A percentile compares a stretch with the other conserved stretches of the same genome.
Conservation (phyloP, 148 eudicot genomes). For the Rhododendron mucronatum region DNA sequence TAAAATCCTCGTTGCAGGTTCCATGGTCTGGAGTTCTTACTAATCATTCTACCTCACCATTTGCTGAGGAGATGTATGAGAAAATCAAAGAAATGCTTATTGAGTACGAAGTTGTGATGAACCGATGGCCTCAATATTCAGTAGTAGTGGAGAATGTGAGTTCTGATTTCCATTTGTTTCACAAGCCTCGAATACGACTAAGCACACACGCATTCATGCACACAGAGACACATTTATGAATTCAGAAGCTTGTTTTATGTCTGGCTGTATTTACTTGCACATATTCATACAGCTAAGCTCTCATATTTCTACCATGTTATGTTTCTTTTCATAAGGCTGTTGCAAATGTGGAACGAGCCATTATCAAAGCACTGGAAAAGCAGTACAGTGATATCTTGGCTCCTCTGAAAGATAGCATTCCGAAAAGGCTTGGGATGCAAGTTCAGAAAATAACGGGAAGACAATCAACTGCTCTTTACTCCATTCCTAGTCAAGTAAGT, state of each 20-base stretch:
- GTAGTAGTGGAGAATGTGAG: constrained; percentile 78
- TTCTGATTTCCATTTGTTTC: not conserved
- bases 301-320: not conserved
- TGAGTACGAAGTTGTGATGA: constrained; percentile 75
- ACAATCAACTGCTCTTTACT: constrained; percentile 50
- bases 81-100: constrained; percentile 49
- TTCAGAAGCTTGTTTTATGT: not conserved
- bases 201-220: not conserved
- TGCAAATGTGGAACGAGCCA: constrained; percentile 79
- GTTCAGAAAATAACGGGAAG: constrained; percentile 83
- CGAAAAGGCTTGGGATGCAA: constrained; percentile 78
- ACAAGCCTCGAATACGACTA: not conserved
- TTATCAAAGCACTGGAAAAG: constrained; percentile 74
- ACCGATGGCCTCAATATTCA: constrained; percentile 82
- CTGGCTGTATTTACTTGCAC: not conserved
- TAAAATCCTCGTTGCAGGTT: constrained; percentile 34
- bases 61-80: constrained; percentile 72
- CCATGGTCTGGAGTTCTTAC: constrained; percentile 75
- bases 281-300: constrained; percentile 12
- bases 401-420: constrained; percentile 80
- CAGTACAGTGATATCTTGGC: constrained; percentile 74
- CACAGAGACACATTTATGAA: not conserved
- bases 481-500: constrained; percentile 67
- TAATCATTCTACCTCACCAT: constrained; percentile 77
- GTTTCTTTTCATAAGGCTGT: constrained; percentile 43